Evolutionary conservation across 371 early-diverging fungal species (phyloP), one percentile per base, ranked within the genome.

Genomic region (Parasitella parasitica): DNA sequence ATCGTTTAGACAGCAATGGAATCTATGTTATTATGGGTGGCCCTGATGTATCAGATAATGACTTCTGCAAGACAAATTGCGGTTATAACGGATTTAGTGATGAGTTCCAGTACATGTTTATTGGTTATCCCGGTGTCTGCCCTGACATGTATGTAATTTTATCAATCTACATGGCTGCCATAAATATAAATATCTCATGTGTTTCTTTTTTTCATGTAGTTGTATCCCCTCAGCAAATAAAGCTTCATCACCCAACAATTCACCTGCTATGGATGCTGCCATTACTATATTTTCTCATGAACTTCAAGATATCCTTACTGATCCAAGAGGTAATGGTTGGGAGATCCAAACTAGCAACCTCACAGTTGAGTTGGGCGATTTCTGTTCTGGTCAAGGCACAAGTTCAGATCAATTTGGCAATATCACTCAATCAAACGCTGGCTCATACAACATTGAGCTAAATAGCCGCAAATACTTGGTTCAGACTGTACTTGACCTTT

Each of bases 261-360:
- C 70, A 37, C 79, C 80, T 18, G 66, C 73, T 11, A 72, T 81
- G 30, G 85, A 84, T 56, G 80, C 82, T 55, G 72, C 74, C 26
- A 72, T 84, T 56, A 77, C 76, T 15, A 76, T 78, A 24, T 72
- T 82, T 54, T 82, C 84, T 3, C 85, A 84, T 59, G 85, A 82
- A 66, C 59, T 84, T 26, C 78, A 80, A 57, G 82, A 84, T 60
- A 50, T 81, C 9, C 55, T 77, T 55, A 80, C 82, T 0, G 78
- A 84, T 57, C 85, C 85, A 11, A 70, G 69, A 43, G 59, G 68
- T 22, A 59, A 81, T 59, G 83, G 75, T 24, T 84, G 83, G 83
- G 56, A 60, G 20, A 73, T 78, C 15, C 37, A 71, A 32, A 37
- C 41, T 6, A 12, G 11, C 6, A 64, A 54, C 34, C 54, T 54